Percentiles rank a stretch among this genome's conserved stretches.
Conservation (phyloP, 805 yeast species). For the Schwanniomyces occidentalis region DNA sequence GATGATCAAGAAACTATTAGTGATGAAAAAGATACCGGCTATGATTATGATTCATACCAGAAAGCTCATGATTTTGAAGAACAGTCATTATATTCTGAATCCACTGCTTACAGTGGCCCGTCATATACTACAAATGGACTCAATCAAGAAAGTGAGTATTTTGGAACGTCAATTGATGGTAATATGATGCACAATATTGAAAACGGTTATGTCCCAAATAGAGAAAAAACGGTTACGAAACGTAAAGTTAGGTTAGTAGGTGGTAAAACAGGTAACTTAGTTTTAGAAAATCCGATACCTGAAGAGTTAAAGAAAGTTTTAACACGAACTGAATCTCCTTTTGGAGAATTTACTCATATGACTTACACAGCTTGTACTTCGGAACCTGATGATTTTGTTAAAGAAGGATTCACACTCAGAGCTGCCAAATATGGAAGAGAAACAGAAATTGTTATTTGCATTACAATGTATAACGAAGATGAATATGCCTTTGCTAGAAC, state of each 20-base stretch:
- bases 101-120: constrained; percentile 35
- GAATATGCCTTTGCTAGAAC: constrained; percentile 89
- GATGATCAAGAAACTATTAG: constrained; percentile 33
- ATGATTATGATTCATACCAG: constrained; percentile 38
- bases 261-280: constrained; percentile 71
- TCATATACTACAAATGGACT: constrained; percentile 22
- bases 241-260: constrained; percentile 71
- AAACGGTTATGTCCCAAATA: constrained; percentile 50
- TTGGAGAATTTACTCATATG: constrained; percentile 94
- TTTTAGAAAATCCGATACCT: constrained; percentile 93
- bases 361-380: constrained; percentile 96
- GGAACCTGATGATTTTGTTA: constrained; percentile 82
- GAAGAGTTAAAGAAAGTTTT: constrained; percentile 80
- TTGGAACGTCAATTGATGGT: constrained; percentile 47
- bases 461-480: constrained; percentile 97
- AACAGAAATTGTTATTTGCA: constrained; percentile 86
- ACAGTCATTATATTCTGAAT: constrained; percentile 35
- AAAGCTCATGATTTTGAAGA: constrained; percentile 34
- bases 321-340: constrained; percentile 73
- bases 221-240: constrained; percentile 66
- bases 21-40: constrained; percentile 22
- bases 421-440: constrained; percentile 86
- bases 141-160: constrained; percentile 35
- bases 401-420: constrained; percentile 80
- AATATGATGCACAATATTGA: constrained; percentile 47